Evolutionary conservation across 306 rosid species (phyloP), one percentile per base, ranked within the genome.

Genomic region (Mimosa bimucronata): DNA sequence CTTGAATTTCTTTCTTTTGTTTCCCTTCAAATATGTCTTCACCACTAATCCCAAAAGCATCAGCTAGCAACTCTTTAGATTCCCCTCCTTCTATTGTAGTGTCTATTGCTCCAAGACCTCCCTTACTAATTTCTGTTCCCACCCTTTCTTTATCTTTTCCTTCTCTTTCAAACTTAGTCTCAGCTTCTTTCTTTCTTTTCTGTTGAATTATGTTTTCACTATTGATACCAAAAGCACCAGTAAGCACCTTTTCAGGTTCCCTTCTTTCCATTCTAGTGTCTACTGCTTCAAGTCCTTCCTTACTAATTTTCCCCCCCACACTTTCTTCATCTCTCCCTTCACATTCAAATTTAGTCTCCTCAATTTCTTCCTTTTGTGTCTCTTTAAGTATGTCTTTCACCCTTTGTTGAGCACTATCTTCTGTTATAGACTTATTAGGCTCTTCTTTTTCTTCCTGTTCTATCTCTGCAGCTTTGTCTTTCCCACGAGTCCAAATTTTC

Each of bases 81-180:
- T 81, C 75, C 10, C 52, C 61, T 75, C 30, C 80, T 29, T 81
- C 75, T 28, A 38, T 7, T 58, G 9, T 25, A 34, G 37, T 34
- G 1, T 48, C 52, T 29, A 61, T 21, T 70, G 16, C 57, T 38
- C 65, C 82, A 80, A 34, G 38, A 2, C 38, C 38, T 34, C 38
- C 38, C 38, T 34, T 6, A 34, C 38, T 34, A 34, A 34, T 6
- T 34, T 34, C 38, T 34, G 38, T 34, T 34, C 38, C 38, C 38
- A 34, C 38, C 38, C 38, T 34, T 34, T 34, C 38, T 34, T 34
- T 34, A 34, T 34, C 38, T 34, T 34, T 34, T 34, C 38, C 38
- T 34, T 34, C 38, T 34, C 38, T 34, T 34, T 34, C 38, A 34
- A 34, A 34, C 38, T 34, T 34, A 34, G 38, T 34, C 38, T 34